phyloP scores from a whole-genome alignment of 495 filamentous ascomycete species.

The Rhypophila decipiens region DNA sequence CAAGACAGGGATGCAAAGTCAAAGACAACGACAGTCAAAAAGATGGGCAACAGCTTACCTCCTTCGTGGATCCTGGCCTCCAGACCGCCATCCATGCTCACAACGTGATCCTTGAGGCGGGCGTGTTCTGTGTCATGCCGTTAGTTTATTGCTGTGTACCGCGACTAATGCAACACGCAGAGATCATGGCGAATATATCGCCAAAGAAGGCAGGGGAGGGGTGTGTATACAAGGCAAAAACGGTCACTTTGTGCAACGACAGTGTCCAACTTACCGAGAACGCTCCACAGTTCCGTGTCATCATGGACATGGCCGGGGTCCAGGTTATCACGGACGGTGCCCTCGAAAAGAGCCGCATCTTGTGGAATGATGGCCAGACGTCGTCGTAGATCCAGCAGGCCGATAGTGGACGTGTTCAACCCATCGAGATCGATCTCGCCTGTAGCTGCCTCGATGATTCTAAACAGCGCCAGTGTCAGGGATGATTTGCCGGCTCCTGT shows the following conservation, averaged over 20 bases:
- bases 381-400: conserved; percentile 78
- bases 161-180: conserved; percentile 6
- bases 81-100: conserved; percentile 80
- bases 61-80: conserved; percentile 92
- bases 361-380: conserved; percentile 97
- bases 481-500: conserved; percentile 97
- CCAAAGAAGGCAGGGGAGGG: too few species aligned
- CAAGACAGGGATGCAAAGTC: too few species aligned
- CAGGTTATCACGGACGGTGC: conserved; percentile 90
- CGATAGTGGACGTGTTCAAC: conserved; percentile 84
- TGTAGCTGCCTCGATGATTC: conserved; percentile 80
- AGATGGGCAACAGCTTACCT: conserved; percentile 50
- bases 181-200: too few species aligned
- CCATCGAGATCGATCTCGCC: conserved; percentile 85
- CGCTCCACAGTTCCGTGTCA: conserved; percentile 96
- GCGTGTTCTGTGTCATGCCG: conserved; percentile 72
- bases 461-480: conserved; percentile 86
- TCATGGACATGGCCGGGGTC: conserved; percentile 94
- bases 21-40: too few species aligned
- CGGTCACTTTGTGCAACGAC: too few species aligned
- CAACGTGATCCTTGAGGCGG: conserved; percentile 83
- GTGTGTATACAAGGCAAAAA: too few species aligned
- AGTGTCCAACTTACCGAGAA: conserved; percentile 75
- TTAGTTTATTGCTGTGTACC: conserved; percentile 16
- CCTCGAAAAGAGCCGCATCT: conserved; percentile 95